A percentile compares a stretch with the other conserved stretches of the same genome.
Conservation (phyloP, 2,329 filamentous ascomycete genomes). For the Fusarium sp. region DNA sequence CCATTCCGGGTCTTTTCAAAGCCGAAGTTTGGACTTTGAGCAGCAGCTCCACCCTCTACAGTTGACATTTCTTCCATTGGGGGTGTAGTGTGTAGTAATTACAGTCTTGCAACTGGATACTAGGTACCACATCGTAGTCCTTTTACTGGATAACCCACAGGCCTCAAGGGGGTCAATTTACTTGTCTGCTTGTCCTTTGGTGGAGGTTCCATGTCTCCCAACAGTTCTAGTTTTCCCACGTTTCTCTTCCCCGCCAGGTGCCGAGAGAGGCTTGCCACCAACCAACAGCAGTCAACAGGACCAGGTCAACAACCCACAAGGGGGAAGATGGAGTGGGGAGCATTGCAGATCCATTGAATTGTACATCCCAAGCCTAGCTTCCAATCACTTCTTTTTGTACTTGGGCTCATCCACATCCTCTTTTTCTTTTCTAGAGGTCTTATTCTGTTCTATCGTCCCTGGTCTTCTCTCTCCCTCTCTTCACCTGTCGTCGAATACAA, state of each 20-base stretch:
- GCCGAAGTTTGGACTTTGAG: constrained; percentile 9
- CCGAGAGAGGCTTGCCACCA: constrained; percentile 46
- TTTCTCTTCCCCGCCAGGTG: constrained; percentile 44
- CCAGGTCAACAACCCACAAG: constrained; percentile 41
- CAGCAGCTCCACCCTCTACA: constrained; percentile 7
- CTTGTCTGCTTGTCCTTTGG: constrained; percentile 28
- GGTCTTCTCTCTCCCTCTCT: constrained; percentile 7
- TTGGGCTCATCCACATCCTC: constrained; percentile 42
- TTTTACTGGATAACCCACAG: constrained; percentile 15
- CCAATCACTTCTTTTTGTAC: constrained; percentile 39
- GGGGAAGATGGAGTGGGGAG: constrained; percentile 34
- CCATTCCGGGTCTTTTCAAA: constrained; percentile 26
- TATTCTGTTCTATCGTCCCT: constrained; percentile 10
- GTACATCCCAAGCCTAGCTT: constrained; percentile 30
- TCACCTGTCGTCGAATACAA: constrained; percentile 5
- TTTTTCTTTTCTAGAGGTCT: constrained; percentile 15
- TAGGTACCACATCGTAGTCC: neutral
- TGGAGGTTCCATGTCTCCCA: constrained; percentile 42
- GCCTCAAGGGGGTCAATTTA: constrained; percentile 34
- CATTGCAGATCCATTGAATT: constrained; percentile 39
- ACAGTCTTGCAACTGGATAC: neutral
- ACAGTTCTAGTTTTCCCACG: constrained; percentile 48
- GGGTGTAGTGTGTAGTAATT: constrained; percentile 27
- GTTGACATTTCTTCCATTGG: constrained; percentile 43
- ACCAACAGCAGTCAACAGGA: constrained; percentile 41